Evolutionary conservation across 208 protist genomes (phyloP).

Genomic region (Leishmania tarentolae): DNA sequence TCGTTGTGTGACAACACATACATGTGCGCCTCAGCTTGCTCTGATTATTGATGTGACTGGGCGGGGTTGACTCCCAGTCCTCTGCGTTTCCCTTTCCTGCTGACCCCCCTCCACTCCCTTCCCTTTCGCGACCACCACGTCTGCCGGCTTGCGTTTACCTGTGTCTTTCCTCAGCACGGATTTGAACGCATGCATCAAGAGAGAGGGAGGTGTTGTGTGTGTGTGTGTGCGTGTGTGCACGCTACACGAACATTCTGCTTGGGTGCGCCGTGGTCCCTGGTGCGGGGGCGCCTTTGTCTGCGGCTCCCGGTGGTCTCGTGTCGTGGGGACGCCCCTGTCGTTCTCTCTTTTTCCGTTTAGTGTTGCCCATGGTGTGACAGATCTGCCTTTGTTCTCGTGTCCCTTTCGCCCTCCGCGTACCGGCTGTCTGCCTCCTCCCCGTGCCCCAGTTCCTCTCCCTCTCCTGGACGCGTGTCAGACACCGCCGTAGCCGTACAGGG

Average conservation of each 20-base stretch:
- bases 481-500: background rate
- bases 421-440: background rate
- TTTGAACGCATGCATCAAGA: background rate
- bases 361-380: background rate
- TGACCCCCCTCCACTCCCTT: background rate
- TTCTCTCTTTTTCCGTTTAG: background rate
- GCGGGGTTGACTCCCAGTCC: background rate
- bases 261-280: background rate
- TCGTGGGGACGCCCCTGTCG: background rate
- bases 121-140: background rate
- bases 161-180: background rate
- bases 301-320: background rate
- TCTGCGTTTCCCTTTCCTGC: background rate
- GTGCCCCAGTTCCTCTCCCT: background rate
- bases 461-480: background rate
- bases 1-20: background rate
- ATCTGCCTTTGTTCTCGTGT: background rate
- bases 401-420: background rate
- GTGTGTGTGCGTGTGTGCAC: no score
- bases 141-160: background rate
- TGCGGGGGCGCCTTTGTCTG: background rate
- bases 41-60: background rate
- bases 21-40: background rate
- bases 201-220: no score
- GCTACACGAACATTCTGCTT: background rate